Evolutionary conservation across 371 early-diverging fungal species (phyloP), one percentile per base, ranked within the genome.

Genomic region (Chytridiales sp.): DNA sequence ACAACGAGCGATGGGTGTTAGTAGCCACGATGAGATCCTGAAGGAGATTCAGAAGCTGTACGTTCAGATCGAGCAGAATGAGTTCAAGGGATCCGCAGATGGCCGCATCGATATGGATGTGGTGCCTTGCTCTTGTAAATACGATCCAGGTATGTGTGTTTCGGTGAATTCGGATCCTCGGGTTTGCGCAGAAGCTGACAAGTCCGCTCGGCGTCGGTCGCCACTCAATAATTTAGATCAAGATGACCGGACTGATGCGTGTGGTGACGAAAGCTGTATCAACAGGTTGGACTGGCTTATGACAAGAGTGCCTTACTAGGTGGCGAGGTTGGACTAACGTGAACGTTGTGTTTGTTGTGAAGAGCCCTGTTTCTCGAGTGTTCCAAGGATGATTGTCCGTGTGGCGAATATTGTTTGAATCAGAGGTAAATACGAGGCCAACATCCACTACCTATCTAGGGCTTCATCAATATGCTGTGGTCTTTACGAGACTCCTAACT

Each of bases 361-460:
- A 59, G 96, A 47, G 84, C 86, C 69, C 77, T 96, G 59, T 88
- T 89, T 56, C 90, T 95, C 67, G 98, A 98, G 72, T 98, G 98
- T 71, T 83, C 84, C 36, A 83, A 78, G 30, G 86, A 89, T 34
- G 87, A 89, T 41, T 98, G 98, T 74, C 91, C 96, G 17, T 85
- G 86, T 57, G 95, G 94, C 11, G 74, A 86, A 43, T 83, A 85
- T 67, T 98, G 98, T 70, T 80, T 83, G 49, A 98, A 98, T 68
- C 82, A 90, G 58, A 78, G 86, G 87, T 87, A 65, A 29, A 71
- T 26, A 24, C n/a, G 15, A 8, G 4, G 55, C 19, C n/a, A 8
- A 46, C n/a, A n/a, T n/a, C n/a, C n/a, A n/a, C n/a, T n/a, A n/a
- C n/a, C n/a, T n/a, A n/a, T n/a, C n/a, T n/a, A n/a, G n/a, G n/a